Evolutionary conservation across 2,329 filamentous ascomycete genomes (phyloP), one percentile per base, ranked within the genome.

Genomic region (Trichoderma citrinoviride): DNA sequence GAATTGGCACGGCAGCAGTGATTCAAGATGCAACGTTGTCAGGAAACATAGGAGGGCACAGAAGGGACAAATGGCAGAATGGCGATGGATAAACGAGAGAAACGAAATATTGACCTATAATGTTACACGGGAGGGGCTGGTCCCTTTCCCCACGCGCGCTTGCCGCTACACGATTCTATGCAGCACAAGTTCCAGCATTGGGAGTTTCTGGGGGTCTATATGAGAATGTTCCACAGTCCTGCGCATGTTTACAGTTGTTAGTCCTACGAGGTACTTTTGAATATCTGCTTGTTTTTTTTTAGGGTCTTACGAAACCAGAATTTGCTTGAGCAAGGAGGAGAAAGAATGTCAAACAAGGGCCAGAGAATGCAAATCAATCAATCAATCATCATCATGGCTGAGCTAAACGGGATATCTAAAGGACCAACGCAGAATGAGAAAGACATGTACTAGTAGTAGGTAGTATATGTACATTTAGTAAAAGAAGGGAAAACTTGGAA

Each of bases 351-450:
- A 7, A 29, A 7, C 27, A 7, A 7, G 7, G 27, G 4, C 33
- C 23, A 23, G n/a, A 64, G 49, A 63, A 14, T 37, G 7, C 33
- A 12, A 37, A 37, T 37, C 10, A 37, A 37, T 37, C 33, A 37
- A 37, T 37, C 27, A 55, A 49, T 64, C 44, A 50, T 57, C 53
- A 57, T 64, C 61, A 52, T 58, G 61, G 61, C 46, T 52, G 33
- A 52, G 53, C 53, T 64, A 52, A 50, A 57, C 29, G 61, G 61
- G 53, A 64, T 64, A 64, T 64, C 61, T 64, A 64, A 57, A 57
- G 46, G 44, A 58, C 37, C 54, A 65, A 65, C 61, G 52, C 44
- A 61, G 63, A 65, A 65, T 61, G 49, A 50, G 56, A 61, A 53
- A 53, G 46, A 56, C 61, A 66, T 40, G 23, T 41, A 12, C 33